Conservation (phyloP, 805 yeast genomes). For the Ogataea angusta region DNA sequence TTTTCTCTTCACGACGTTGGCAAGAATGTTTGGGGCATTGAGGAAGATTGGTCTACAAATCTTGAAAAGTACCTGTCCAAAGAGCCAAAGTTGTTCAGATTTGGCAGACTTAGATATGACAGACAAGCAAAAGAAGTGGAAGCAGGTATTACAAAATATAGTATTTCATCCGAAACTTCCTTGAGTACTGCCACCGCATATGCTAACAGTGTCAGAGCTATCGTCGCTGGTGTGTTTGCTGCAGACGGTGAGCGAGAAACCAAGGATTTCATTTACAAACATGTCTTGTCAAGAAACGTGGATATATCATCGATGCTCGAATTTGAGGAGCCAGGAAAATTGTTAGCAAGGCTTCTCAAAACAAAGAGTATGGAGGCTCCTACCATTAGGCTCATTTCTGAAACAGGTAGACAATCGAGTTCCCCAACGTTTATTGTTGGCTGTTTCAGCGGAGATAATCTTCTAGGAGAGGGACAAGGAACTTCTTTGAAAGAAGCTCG, state of each 20-base stretch:
- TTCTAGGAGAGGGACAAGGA: constrained; percentile 94
- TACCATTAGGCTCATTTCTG: constrained; percentile 79
- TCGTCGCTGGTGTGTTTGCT: constrained; percentile 79
- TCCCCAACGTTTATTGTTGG: constrained; percentile 90
- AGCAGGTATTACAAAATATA: constrained; percentile 40
- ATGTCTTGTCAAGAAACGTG: constrained; percentile 78
- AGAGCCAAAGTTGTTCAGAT: constrained; percentile 62
- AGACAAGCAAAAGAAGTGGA: constrained; percentile 49
- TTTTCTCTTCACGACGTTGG: constrained; percentile 66
- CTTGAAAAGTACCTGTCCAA: constrained; percentile 64
- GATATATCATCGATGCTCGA: constrained; percentile 71
- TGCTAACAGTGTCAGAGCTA: constrained; percentile 75
- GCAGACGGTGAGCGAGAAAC: constrained; percentile 65
- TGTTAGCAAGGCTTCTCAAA: constrained; percentile 70
- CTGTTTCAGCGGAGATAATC: constrained; percentile 76
- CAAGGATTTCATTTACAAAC: constrained; percentile 64
- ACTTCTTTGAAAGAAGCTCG: constrained; percentile 87
- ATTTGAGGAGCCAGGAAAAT: constrained; percentile 83
- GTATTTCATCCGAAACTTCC: constrained; percentile 29
- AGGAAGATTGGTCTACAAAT: constrained; percentile 61
- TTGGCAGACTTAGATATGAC: constrained; percentile 63
- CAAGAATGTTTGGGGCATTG: constrained; percentile 78
- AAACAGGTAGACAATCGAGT: constrained; percentile 83
- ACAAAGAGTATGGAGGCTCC: constrained; percentile 75
- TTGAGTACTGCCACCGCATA: constrained; percentile 37